Conservation (phyloP, 1,284 basidiomycete genomes). For the Gomphus bonarii region DNA sequence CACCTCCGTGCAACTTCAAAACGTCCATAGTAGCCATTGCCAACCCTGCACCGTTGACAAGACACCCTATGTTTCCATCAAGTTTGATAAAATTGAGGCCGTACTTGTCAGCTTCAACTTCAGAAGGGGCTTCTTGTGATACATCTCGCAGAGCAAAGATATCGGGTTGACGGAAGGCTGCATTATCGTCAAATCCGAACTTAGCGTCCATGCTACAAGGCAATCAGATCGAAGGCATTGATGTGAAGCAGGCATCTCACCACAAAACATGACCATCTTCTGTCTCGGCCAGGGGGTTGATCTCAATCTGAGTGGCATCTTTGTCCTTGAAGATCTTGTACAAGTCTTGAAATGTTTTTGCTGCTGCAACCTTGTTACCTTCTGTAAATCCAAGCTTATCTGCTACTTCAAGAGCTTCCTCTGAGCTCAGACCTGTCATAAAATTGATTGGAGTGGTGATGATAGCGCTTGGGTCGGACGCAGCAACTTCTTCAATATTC, state of each 20-base stretch:
- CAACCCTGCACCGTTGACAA: constrained; percentile 97
- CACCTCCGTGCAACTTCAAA: constrained; percentile 84
- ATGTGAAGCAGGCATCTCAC: constrained; percentile 31
- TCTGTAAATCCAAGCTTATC: constrained; percentile 83
- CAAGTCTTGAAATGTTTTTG: constrained; percentile 89
- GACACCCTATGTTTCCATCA: constrained; percentile 94
- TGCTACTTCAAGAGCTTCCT: constrained; percentile 72
- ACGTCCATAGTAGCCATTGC: constrained; percentile 99
- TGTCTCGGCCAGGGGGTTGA: constrained; percentile 97
- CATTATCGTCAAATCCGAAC: constrained; percentile 99
- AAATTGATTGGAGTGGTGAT: constrained; percentile 93
- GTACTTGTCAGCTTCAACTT: constrained; percentile 92
- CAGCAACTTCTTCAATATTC: constrained; percentile 99
- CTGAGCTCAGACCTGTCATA: constrained; percentile 70
- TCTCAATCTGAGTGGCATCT: constrained; percentile 99
- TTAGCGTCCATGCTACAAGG: constrained; percentile 93
- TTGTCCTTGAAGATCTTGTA: constrained; percentile 98
- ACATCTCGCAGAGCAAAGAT: constrained; percentile 87
- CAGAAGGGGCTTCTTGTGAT: constrained; percentile 93
- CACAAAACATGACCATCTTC: constrained; percentile 90
- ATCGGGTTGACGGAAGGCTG: constrained; percentile 93
- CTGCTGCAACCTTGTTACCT: constrained; percentile 72
- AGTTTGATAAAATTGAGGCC: constrained; percentile 99
- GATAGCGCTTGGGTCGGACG: constrained; percentile 90
- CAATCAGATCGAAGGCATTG: not conserved